Evolutionary conservation across 345 rosid genomes (phyloP).

Genomic region (Euphorbia tirucalli): DNA sequence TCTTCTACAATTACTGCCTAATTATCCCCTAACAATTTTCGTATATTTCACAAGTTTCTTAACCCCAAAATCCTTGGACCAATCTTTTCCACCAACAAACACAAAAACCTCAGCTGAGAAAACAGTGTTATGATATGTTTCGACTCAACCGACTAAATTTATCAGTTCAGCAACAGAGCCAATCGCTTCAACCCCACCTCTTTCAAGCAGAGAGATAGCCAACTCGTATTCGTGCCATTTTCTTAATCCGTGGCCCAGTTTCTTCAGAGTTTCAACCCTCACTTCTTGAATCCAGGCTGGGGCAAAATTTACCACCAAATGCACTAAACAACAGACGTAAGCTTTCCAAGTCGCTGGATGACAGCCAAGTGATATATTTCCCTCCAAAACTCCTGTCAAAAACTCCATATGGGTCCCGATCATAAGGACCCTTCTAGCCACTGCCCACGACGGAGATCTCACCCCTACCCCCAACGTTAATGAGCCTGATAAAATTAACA

Average conservation of each 20-base stretch:
- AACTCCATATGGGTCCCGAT: slow-evolving; percentile 51
- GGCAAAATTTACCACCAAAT: slow-evolving; percentile 42
- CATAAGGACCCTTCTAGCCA: slow-evolving; percentile 25
- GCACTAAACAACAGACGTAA: slow-evolving; percentile 47
- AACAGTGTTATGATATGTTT: background rate
- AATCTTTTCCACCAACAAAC: background rate
- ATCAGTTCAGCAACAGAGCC: slow-evolving; percentile 39
- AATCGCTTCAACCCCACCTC: slow-evolving; percentile 49
- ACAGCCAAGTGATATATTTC: slow-evolving; percentile 48
- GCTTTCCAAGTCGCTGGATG: slow-evolving; percentile 61
- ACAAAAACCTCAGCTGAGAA: too few relatives aligned
- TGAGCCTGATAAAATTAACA: slow-evolving; percentile 41
- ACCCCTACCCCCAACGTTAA: slow-evolving; percentile 38
- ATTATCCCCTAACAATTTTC: too few relatives aligned
- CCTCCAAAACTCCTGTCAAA: slow-evolving; percentile 46
- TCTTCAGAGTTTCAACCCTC: slow-evolving; percentile 44
- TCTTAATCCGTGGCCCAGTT: slow-evolving; percentile 45
- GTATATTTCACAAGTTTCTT: background rate
- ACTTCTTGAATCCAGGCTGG: slow-evolving; percentile 55
- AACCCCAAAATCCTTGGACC: background rate
- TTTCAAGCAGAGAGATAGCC: slow-evolving; percentile 58
- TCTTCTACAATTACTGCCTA: background rate
- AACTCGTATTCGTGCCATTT: slow-evolving; percentile 54
- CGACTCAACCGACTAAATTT: slow-evolving; percentile 25
- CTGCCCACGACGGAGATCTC: slow-evolving; percentile 28